These are phyloP conservation scores for Hydrangea macrophylla DNA, from an alignment of 148 eudicot genomes.

Conservation along the genomic window DNA sequence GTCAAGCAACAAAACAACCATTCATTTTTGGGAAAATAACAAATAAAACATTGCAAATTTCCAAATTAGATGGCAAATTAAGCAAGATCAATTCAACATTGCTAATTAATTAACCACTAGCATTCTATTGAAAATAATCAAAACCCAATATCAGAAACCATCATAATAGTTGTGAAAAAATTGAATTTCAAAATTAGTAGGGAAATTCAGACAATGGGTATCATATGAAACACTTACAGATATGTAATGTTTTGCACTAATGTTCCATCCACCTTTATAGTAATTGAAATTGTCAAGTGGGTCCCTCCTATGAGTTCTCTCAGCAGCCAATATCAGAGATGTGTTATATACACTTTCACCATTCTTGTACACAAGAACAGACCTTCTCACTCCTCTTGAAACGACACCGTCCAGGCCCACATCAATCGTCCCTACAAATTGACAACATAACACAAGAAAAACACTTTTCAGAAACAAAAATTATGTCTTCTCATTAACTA, in stretches of 20 bases:
- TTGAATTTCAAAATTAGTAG: background rate
- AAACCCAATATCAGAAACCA: background rate
- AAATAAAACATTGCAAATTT: background rate
- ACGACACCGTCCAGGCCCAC: conserved; percentile 14
- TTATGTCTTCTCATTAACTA: background rate
- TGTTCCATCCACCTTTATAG: conserved; percentile 56
- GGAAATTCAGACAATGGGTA: too few species aligned
- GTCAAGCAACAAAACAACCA: conserved; percentile 2
- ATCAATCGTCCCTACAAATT: background rate
- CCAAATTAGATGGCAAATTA: background rate
- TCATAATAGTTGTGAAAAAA: too few species aligned
- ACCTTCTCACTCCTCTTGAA: conserved; percentile 17
- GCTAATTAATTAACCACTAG: too few species aligned
- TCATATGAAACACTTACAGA: conserved; percentile 29
- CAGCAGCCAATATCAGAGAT: conserved; percentile 32
- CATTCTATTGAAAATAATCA: background rate
- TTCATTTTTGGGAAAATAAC: too few species aligned
- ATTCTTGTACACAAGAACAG: conserved; percentile 16
- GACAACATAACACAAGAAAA: background rate
- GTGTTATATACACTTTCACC: conserved; percentile 15
- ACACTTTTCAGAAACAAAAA: too few species aligned
- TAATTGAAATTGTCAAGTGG: conserved; percentile 35
- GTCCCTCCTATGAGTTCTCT: conserved; percentile 45
- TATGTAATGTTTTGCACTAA: conserved; percentile 37
- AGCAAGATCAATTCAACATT: background rate